Percentiles rank a stretch among this genome's conserved stretches.
Conservation (phyloP, 805 yeast species). For the Metschnikowia santaceciliae region DNA sequence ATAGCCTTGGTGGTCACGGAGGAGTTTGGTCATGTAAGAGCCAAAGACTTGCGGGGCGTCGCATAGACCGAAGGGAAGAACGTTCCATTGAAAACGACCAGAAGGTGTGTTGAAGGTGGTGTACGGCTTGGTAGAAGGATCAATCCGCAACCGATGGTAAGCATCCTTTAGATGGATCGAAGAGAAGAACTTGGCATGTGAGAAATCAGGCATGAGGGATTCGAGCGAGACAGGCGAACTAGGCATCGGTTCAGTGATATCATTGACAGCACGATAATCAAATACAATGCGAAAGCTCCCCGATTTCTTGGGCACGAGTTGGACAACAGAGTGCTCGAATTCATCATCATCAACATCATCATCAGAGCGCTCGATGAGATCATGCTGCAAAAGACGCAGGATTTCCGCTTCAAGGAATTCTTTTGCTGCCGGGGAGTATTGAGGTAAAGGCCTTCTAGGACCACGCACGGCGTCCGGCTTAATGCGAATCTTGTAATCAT, state of each 20-base stretch:
- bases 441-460: background rate
- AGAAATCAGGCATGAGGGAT: background rate
- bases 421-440: background rate
- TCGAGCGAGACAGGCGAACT: background rate
- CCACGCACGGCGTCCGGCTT: background rate
- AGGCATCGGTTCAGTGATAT: background rate
- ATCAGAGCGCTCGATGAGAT: too few relatives aligned
- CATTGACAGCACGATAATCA: background rate
- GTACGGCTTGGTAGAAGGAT: background rate
- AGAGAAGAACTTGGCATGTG: background rate
- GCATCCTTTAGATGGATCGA: background rate
- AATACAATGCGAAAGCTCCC: background rate
- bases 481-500: background rate
- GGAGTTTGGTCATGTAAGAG: background rate
- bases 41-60: background rate
- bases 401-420: background rate
- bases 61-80: background rate
- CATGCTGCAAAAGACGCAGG: too few relatives aligned
- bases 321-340: too few relatives aligned
- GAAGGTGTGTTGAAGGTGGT: background rate
- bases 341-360: too few relatives aligned
- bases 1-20: background rate
- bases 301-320: background rate
- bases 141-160: background rate
- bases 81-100: background rate